Conservation (phyloP, 2,329 filamentous ascomycete species). For the Aspergillus neotritici region DNA sequence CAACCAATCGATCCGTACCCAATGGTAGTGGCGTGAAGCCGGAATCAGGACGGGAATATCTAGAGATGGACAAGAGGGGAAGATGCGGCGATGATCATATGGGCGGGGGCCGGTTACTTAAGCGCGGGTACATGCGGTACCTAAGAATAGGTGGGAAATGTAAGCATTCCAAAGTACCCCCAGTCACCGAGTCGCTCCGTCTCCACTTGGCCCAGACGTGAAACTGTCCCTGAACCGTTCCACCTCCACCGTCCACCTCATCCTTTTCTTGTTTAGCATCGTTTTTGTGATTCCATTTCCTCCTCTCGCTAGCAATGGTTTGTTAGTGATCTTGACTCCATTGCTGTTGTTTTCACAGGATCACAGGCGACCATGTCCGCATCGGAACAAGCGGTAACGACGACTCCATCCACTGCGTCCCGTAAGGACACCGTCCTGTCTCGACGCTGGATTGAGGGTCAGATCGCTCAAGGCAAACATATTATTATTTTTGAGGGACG, state of each 20-base stretch:
- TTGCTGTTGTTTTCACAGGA: not conserved
- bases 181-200: no score
- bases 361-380: slow-evolving; percentile 7
- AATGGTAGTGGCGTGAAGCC: no score
- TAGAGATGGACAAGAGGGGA: no score
- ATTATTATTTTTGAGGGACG: slow-evolving; percentile 75
- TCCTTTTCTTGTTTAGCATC: not conserved
- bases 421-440: slow-evolving; percentile 50
- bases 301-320: not conserved
- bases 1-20: no score
- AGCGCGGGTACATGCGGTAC: no score
- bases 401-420: slow-evolving; percentile 12
- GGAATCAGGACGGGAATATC: no score
- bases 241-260: not conserved
- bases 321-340: not conserved
- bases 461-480: slow-evolving; percentile 75
- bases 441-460: slow-evolving; percentile 64
- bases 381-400: slow-evolving; percentile 2
- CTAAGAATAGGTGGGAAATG: no score
- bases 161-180: not conserved
- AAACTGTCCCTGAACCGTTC: no score
- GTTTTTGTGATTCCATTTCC: not conserved
- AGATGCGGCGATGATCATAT: no score
- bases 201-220: not conserved
- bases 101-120: no score